Evolutionary conservation across 352 stramenopile genomes (phyloP).

Genomic region (Phytophthora citricola): DNA sequence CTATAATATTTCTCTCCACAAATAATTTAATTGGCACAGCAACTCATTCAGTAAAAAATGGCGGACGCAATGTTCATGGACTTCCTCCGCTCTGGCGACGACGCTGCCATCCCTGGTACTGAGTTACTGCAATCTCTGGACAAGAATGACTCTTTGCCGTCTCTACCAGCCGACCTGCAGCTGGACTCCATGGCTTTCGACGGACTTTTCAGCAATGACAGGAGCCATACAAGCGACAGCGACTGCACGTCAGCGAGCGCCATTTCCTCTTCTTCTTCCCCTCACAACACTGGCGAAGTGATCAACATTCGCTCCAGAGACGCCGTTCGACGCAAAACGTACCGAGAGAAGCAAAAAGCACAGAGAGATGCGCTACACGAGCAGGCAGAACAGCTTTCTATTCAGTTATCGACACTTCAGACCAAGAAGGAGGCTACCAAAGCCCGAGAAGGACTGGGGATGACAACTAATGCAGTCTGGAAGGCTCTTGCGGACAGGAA

Average conservation of each 20-base stretch:
- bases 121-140: conserved; percentile 21
- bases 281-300: neutral
- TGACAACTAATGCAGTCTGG: conserved; percentile 17
- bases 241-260: conserved; percentile 22
- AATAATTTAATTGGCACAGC: too few species aligned
- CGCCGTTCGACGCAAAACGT: conserved; percentile 28
- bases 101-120: conserved; percentile 3
- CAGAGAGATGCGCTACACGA: conserved; percentile 16
- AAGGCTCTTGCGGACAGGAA: conserved; percentile 32
- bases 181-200: conserved; percentile 14
- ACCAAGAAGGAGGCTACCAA: conserved; percentile 11
- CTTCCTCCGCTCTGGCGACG: conserved; percentile 22
- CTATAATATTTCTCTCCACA: too few species aligned
- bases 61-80: conserved; percentile 32
- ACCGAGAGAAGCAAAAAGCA: conserved; percentile 37
- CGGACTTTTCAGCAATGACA: conserved; percentile 10
- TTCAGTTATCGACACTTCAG: conserved; percentile 7
- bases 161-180: conserved; percentile 13
- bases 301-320: conserved; percentile 24
- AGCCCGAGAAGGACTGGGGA: neutral
- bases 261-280: conserved; percentile 12
- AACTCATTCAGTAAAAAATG: neutral
- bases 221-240: conserved; percentile 17
- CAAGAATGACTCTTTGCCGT: conserved; percentile 13
- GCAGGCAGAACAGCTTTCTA: conserved; percentile 22